Base-by-base conservation (phyloP, 805 yeast genomes). In the Kurtzmaniella cleridarum region DNA sequence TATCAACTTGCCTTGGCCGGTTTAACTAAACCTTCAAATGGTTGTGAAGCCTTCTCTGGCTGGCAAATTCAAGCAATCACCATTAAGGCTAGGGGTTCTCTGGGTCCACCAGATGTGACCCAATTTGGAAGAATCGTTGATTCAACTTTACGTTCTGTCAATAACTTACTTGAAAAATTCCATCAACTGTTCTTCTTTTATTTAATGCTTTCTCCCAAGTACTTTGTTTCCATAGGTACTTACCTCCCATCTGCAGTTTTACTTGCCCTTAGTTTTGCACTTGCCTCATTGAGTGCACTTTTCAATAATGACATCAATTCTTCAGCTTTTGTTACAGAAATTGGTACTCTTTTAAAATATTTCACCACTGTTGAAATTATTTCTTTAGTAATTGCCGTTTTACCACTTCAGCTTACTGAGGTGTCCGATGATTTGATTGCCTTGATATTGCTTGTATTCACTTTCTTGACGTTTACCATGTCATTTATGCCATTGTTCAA, bases 101-200 rank as follows among this genome's bases (percentile, higher is more conserved):
- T 51, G 1, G 86, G 86, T 1, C 68, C 70, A 0, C 71, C 69
- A 40, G 98, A 93, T 62, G 80, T 91, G 41, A 91, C 98, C 1
- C 88, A 93, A 18, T 82, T 84, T 57, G 98, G 98, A 3, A 76
- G 98, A 56, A 73, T 91, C 3, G 76, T 88, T 14, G 99, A 93
- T 61, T 87, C 95, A 2, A 68, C 84, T 7, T 81, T 90, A 55
- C 75, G 98, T 44, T 81, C 96, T 0, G 84, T 93, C 28, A 93
- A 93, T 64, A 93, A 93, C 57, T 70, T 93, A 48, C 68, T 91
- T 29, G 99, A 93, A 59, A 95, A 91, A 57, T 91, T 91, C 62
- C 99, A 93, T 61, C 99, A 93, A 62, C 87, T 96, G 1, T 93
- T 89, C 54, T 93, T 93, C 69, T 93, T 90, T 55, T 93, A 91